Conservation (phyloP, 345 rosid species). For the Turnera subulata region DNA sequence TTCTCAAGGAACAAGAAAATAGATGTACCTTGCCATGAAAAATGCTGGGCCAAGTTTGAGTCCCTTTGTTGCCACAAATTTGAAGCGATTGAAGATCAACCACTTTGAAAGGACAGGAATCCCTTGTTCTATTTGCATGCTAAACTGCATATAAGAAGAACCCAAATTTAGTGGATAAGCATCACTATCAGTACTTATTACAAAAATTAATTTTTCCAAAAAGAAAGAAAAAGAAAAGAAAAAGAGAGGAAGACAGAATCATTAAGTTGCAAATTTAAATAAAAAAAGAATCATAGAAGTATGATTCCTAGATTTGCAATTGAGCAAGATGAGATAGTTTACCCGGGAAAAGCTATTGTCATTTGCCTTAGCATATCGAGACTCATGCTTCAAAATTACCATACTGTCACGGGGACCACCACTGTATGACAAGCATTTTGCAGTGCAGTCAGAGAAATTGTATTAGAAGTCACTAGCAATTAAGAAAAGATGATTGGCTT, state of each 20-base stretch:
- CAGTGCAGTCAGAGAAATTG: neutral
- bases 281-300: neutral
- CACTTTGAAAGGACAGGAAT: constrained; percentile 87
- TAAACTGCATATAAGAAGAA: constrained; percentile 53
- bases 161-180: constrained; percentile 9
- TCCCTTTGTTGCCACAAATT: constrained; percentile 80
- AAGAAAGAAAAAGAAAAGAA: too few species aligned
- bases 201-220: too few species aligned
- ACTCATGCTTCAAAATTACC: constrained; percentile 95
- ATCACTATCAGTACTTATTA: too few species aligned
- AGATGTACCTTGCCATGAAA: constrained; percentile 73
- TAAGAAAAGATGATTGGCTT: constrained; percentile 10
- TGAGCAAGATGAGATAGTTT: constrained; percentile 27
- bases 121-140: constrained; percentile 92
- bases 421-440: constrained; percentile 46
- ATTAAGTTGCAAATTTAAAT: neutral
- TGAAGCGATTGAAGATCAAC: constrained; percentile 88
- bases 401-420: constrained; percentile 75
- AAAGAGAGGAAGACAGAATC: too few species aligned
- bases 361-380: constrained; percentile 68
- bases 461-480: constrained; percentile 11
- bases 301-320: neutral
- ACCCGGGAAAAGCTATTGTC: constrained; percentile 86
- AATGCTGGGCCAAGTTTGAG: constrained; percentile 82
- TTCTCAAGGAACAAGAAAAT: constrained; percentile 2